These are phyloP conservation scores for Metarhizium rileyi DNA, from an alignment of 2,329 filamentous ascomycete species.

Conservation along the genomic window DNA sequence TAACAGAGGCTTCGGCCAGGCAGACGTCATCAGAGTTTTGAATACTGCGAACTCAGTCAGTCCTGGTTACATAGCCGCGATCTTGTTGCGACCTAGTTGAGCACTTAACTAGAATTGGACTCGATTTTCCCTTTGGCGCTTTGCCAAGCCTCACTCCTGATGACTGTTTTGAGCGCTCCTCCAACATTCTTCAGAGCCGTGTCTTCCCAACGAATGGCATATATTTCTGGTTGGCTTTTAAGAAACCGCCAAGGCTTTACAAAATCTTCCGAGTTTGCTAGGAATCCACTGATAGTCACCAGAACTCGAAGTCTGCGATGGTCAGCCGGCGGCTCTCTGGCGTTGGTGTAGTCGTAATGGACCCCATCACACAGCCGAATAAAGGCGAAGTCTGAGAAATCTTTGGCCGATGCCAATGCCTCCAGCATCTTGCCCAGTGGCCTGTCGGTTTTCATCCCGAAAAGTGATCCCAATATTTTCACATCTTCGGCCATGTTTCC, in stretches of 20 bases:
- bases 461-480: constrained; percentile 72
- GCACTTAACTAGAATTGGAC: constrained; percentile 35
- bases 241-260: constrained; percentile 66
- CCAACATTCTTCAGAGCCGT: constrained; percentile 70
- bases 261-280: constrained; percentile 62
- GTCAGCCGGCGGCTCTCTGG: constrained; percentile 40
- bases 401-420: constrained; percentile 74
- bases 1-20: constrained; percentile 54
- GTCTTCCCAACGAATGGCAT: constrained; percentile 76
- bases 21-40: constrained; percentile 44
- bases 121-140: constrained; percentile 47
- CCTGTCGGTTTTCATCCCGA: constrained; percentile 80
- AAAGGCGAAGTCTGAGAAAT: constrained; percentile 84
- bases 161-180: constrained; percentile 63
- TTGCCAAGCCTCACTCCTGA: constrained; percentile 73
- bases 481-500: constrained; percentile 72
- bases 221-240: constrained; percentile 64
- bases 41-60: constrained; percentile 31
- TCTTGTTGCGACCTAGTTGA: not conserved
- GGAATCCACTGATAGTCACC: constrained; percentile 75
- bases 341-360: constrained; percentile 33
- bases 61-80: too few species aligned
- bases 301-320: constrained; percentile 68
- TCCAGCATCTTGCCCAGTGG: constrained; percentile 85
- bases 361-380: constrained; percentile 54